Percentiles rank a stretch among this genome's conserved stretches.
These are phyloP conservation scores for Pelargonium fulgidum DNA, from an alignment of 441 rosid genomes.

Conservation along the genomic window DNA sequence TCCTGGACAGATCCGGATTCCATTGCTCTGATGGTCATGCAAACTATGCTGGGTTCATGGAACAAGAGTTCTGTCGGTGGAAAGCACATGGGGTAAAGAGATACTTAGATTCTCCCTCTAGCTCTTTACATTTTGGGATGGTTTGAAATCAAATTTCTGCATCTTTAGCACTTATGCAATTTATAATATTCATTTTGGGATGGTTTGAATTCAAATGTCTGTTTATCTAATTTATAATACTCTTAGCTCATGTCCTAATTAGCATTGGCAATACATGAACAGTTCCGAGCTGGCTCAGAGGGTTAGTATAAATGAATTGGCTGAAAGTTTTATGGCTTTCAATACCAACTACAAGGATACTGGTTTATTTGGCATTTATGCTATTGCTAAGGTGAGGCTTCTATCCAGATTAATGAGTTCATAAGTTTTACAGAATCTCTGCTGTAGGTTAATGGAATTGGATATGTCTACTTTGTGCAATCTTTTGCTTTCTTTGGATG, in stretches of 20 bases:
- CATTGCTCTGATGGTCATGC: conserved; percentile 91
- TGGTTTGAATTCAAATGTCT: too few relatives aligned
- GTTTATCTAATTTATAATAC: too few relatives aligned
- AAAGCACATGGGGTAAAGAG: conserved; percentile 89
- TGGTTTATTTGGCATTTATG: conserved; percentile 94
- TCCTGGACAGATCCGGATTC: conserved; percentile 99
- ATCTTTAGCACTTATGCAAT: too few relatives aligned
- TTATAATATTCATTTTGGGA: too few relatives aligned
- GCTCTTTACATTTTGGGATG: too few relatives aligned
- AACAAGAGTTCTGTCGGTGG: conserved; percentile 81
- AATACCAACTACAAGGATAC: conserved; percentile 98
- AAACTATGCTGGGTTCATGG: conserved; percentile 96
- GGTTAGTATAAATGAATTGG: conserved; percentile 77
- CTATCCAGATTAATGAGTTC: neutral
- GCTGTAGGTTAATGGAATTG: neutral
- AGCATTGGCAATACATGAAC: conserved; percentile 25
- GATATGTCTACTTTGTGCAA: neutral
- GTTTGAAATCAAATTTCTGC: too few relatives aligned
- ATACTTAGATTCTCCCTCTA: neutral
- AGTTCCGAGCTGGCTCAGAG: conserved; percentile 87
- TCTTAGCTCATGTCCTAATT: conserved; percentile 12
- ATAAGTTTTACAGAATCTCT: neutral
- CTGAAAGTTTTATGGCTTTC: conserved; percentile 96
- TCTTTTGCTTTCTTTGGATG: neutral
- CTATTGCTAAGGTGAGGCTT: conserved; percentile 79